These are phyloP conservation scores for Raddia guianensis DNA, from an alignment of 176 grass and related monocot genomes.

Conservation along the genomic window DNA sequence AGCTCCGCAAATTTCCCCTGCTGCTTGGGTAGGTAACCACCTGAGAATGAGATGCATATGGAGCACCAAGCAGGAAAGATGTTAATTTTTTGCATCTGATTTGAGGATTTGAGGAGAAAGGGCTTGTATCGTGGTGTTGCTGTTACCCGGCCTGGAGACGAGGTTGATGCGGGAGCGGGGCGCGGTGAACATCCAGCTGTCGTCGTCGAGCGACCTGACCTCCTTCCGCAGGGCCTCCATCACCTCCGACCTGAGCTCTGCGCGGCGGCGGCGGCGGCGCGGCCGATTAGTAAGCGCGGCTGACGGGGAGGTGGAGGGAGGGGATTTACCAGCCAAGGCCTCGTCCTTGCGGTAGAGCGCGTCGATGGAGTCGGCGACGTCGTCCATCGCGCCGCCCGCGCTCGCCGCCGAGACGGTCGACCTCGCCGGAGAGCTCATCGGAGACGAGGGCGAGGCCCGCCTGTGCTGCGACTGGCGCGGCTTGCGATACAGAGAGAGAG, in stretches of 20 bases:
- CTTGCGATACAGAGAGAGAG: too few species aligned
- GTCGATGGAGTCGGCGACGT: slow-evolving; percentile 61
- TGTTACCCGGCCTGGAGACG: slow-evolving; percentile 71
- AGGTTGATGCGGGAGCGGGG: slow-evolving; percentile 80
- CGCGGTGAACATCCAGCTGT: slow-evolving; percentile 86
- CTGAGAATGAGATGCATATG: slow-evolving; percentile 56
- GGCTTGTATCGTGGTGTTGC: background rate
- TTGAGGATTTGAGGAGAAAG: background rate
- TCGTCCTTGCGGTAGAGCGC: slow-evolving; percentile 78
- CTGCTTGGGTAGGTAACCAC: slow-evolving; percentile 58
- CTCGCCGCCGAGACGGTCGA: slow-evolving; percentile 82
- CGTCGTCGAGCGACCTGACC: slow-evolving; percentile 86
- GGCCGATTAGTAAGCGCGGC: background rate
- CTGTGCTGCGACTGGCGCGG: too few species aligned
- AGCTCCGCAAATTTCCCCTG: slow-evolving; percentile 38
- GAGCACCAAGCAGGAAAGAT: background rate
- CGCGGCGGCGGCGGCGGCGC: background rate
- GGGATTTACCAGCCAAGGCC: slow-evolving; percentile 56
- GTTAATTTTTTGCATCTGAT: background rate
- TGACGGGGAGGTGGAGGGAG: background rate
- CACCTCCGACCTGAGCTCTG: slow-evolving; percentile 77
- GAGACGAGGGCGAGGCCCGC: background rate
- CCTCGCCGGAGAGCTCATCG: slow-evolving; percentile 90
- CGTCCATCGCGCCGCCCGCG: slow-evolving; percentile 49
- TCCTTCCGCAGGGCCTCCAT: slow-evolving; percentile 82